Conservation (phyloP, 305 asterid species). For the Ilex paraguariensis region DNA sequence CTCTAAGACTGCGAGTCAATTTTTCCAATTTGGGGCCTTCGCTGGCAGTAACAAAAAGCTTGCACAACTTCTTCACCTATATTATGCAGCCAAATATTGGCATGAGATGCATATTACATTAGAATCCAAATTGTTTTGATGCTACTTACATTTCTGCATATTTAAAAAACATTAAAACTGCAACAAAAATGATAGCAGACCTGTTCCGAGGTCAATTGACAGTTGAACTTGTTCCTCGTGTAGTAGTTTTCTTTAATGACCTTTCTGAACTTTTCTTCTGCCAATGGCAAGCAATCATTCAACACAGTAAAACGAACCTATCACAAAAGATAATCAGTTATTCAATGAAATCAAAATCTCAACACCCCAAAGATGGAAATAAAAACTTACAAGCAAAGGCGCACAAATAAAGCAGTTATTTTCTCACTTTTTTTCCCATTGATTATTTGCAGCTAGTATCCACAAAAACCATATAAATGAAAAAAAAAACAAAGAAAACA, state of each 20-base stretch:
- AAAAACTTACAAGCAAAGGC: no score
- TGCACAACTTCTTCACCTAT: conserved; percentile 69
- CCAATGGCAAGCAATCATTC: conserved; percentile 67
- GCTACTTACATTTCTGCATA: no score
- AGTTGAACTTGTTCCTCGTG: conserved; percentile 57
- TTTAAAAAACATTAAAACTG: neutral
- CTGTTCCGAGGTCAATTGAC: conserved; percentile 67
- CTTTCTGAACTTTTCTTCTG: conserved; percentile 75
- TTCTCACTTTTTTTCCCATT: no score
- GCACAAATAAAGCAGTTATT: no score
- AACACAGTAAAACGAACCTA: conserved; percentile 66
- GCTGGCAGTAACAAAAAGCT: conserved; percentile 44
- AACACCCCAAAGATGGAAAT: no score
- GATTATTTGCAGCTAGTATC: no score
- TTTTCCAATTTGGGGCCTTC: conserved; percentile 25
- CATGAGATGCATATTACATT: conserved; percentile 7
- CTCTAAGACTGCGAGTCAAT: conserved; percentile 20
- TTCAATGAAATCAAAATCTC: no score
- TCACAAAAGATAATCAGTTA: neutral
- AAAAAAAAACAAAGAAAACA: no score
- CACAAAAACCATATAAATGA: no score
- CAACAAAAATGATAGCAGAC: conserved; percentile 22
- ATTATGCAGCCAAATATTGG: conserved; percentile 6
- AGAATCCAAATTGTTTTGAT: neutral
- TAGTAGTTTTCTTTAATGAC: conserved; percentile 61